Percentiles rank a stretch among this genome's conserved stretches.
Evolutionary conservation across 2,329 filamentous ascomycete genomes (phyloP).

Genomic region (Lecanosticta acicola): DNA sequence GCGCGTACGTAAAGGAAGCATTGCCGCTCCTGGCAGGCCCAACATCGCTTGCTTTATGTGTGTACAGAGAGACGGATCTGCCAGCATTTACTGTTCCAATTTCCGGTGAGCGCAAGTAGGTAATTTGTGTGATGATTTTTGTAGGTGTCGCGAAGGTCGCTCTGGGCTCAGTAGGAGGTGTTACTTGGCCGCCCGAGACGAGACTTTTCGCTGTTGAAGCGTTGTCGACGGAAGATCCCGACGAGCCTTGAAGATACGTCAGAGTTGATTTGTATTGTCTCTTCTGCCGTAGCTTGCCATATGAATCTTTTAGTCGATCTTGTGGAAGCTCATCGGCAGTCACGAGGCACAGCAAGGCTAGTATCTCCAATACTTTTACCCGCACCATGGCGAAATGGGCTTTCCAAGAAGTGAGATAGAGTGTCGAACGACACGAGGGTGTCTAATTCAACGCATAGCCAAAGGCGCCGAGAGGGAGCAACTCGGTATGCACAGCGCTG

Average conservation of each 20-base stretch:
- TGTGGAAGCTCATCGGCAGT: neutral
- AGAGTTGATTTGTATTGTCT: neutral
- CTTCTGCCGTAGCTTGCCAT: neutral
- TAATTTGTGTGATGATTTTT: neutral
- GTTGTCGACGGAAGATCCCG: neutral
- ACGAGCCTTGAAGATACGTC: neutral
- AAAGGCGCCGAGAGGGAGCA: neutral
- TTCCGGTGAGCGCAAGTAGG: neutral
- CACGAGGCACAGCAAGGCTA: neutral
- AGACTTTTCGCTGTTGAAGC: neutral
- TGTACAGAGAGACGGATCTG: no score
- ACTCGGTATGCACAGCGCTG: neutral
- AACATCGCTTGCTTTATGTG: no score
- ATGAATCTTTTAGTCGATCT: neutral
- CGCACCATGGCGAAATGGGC: neutral
- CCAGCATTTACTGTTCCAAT: no score
- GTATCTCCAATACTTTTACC: neutral
- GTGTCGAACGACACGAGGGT: slow-evolving; percentile 2
- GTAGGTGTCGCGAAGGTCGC: neutral
- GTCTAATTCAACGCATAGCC: neutral
- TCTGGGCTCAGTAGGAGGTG: neutral
- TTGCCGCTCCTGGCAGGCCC: neutral
- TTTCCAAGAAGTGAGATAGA: neutral
- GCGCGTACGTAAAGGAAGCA: slow-evolving; percentile 2
- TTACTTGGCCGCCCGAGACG: neutral